phyloP scores from a whole-genome alignment of 306 rosid genomes.

The Lupinus albus region DNA sequence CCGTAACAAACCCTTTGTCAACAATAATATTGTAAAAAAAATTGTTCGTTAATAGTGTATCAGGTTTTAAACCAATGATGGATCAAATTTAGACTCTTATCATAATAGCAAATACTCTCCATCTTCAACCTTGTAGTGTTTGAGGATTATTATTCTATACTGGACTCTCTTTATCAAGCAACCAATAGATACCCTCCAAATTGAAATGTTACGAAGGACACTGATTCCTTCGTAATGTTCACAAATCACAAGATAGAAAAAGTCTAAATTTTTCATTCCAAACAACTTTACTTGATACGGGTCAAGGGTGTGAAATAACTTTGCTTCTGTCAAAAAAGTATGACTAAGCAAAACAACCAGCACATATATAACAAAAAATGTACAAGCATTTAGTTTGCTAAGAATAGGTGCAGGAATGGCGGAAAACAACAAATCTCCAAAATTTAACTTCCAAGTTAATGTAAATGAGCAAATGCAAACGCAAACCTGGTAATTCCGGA shows the following conservation, averaged over 20 bases:
- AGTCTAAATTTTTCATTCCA: not conserved
- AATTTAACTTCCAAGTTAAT: slow-evolving; percentile 18
- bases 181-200: not conserved
- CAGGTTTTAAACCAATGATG: not conserved
- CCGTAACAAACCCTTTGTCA: not conserved
- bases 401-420: not conserved
- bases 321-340: too few relatives aligned
- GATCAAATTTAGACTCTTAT: not conserved
- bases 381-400: not conserved
- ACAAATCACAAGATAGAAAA: not conserved
- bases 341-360: too few relatives aligned
- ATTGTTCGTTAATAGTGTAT: not conserved
- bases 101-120: not conserved
- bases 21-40: not conserved
- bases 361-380: not conserved
- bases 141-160: not conserved
- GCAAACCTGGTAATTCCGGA: slow-evolving; percentile 95
- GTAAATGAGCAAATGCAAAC: slow-evolving; percentile 26
- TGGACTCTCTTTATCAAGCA: not conserved
- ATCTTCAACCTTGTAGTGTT: not conserved
- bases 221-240: not conserved
- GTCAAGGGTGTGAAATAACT: too few relatives aligned
- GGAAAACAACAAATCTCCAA: slow-evolving; percentile 1
- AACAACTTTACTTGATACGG: too few relatives aligned
- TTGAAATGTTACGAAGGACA: not conserved